Percentiles rank a stretch among this genome's conserved stretches.
Conservation (phyloP, 345 rosid genomes). For the Erysimum cheiranthoides region DNA sequence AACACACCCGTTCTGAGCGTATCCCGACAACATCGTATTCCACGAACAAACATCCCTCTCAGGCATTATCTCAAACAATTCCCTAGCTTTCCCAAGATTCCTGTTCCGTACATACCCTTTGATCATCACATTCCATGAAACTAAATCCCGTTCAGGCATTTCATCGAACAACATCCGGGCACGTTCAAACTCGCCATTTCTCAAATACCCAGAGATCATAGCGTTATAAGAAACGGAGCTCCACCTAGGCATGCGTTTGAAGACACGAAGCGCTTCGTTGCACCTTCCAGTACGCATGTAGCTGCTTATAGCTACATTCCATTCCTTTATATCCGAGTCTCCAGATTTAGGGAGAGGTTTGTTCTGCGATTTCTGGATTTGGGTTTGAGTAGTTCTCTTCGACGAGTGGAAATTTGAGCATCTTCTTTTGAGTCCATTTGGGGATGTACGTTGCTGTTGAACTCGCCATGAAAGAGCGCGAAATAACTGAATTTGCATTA, state of each 20-base stretch:
- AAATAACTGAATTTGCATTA: not conserved
- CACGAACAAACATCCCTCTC: conserved; percentile 68
- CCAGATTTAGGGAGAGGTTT: not conserved
- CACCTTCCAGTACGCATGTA: conserved; percentile 61
- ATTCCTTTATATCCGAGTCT: conserved; percentile 54
- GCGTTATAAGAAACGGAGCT: conserved; percentile 63
- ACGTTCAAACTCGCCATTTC: conserved; percentile 48
- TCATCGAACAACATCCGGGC: conserved; percentile 61
- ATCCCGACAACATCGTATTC: conserved; percentile 76
- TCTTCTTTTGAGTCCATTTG: conserved; percentile 18
- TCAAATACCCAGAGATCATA: conserved; percentile 59
- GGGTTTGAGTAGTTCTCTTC: conserved; percentile 41
- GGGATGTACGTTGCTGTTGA: conserved; percentile 2
- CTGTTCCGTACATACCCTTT: conserved; percentile 67
- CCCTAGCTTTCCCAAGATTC: conserved; percentile 56
- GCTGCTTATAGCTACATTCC: conserved; percentile 60
- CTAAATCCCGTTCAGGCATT: conserved; percentile 56
- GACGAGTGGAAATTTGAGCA: conserved; percentile 46
- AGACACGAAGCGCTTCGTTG: conserved; percentile 54
- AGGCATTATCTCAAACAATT: conserved; percentile 60
- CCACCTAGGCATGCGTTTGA: conserved; percentile 62
- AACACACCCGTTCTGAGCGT: conserved; percentile 64
- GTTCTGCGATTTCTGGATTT: conserved; percentile 31
- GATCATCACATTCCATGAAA: conserved; percentile 73
- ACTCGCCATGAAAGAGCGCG: conserved; percentile 3